Evolutionary conservation across 768 basidiomycete species (phyloP), one percentile per base, ranked within the genome.

Genomic region (Dioszegia aurantiaca): DNA sequence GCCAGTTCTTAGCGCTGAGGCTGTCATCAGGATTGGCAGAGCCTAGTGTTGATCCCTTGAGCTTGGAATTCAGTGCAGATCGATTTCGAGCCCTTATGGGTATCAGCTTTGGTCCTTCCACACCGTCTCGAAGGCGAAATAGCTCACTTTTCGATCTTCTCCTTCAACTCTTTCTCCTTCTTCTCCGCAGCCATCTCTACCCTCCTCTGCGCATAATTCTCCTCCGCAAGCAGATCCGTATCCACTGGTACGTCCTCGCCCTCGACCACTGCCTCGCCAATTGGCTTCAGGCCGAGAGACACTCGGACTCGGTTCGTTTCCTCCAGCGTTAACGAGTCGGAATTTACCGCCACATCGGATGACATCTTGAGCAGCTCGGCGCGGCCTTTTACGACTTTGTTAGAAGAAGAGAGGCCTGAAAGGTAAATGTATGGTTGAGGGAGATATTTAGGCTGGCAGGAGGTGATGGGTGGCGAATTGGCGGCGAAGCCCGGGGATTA

Each of bases 41-140:
- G 78, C 90, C 95, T 62, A 99, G 86, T 64, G 93, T 94, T 72
- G 86, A 76, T 69, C 95, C 95, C 79, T 87, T 89, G 76, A 98
- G 86, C 79, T 88, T 87, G 67, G 89, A 82, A 80, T 89, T 86
- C 73, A 98, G 86, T 78, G 95, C 94, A 70, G 85, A 85, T 78
- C 87, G 84, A 81, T 98, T 98, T 80, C 87, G 87, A 79, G 92
- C 87, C 85, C 77, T 77, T 48, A 24, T 11, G n/a, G n/a, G 1
- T 36, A 72, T 81, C 78, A 75, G 74, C 63, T 33, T 70, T 78
- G 73, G 68, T 74, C 41, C 21, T n/a, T 12, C 5, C 5, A 31
- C 26, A 1, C 80, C 81, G 79, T 81, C 82, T 81, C 79, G 23
- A 52, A 14, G 14, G 19, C 27, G 52, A 5, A 81, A n/a, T n/a